phyloP scores from a whole-genome alignment of 768 basidiomycete species.

The Agaricus sinodeliciosus region DNA sequence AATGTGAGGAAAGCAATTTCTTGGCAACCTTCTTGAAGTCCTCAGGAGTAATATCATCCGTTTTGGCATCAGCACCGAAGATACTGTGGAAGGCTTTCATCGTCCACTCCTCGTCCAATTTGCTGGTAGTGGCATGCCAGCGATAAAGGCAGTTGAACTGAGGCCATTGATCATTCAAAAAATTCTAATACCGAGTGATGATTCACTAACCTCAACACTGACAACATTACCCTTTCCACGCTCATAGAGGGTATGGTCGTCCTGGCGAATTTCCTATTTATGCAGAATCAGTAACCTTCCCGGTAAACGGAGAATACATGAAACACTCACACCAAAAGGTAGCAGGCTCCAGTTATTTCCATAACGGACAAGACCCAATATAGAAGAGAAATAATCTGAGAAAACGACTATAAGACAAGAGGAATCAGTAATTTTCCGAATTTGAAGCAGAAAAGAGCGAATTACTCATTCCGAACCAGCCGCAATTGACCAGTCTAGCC shows the following conservation, averaged over 20 bases:
- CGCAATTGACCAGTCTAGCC: slow-evolving; percentile 69
- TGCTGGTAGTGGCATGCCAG: slow-evolving; percentile 78
- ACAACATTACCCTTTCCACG: slow-evolving; percentile 77
- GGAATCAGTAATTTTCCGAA: slow-evolving; percentile 3
- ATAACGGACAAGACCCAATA: slow-evolving; percentile 70
- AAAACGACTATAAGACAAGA: slow-evolving; percentile 44
- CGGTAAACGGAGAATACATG: background rate
- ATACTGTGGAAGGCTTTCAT: slow-evolving; percentile 36
- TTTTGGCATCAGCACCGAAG: slow-evolving; percentile 45
- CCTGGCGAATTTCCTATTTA: slow-evolving; percentile 54
- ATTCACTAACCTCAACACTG: slow-evolving; percentile 62
- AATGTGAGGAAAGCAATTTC: slow-evolving; percentile 32
- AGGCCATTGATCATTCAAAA: background rate
- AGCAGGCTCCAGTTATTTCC: slow-evolving; percentile 74
- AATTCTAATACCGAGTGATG: background rate
- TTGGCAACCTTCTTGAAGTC: slow-evolving; percentile 48
- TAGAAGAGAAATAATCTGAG: slow-evolving; percentile 77
- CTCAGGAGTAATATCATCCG: slow-evolving; percentile 33
- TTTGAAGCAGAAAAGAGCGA: background rate
- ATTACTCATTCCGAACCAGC: slow-evolving; percentile 63
- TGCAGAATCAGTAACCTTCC: background rate
- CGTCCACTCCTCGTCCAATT: slow-evolving; percentile 68
- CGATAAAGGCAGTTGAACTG: slow-evolving; percentile 84
- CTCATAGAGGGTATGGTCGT: slow-evolving; percentile 63
- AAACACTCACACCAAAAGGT: slow-evolving; percentile 54